A percentile compares a stretch with the other conserved stretches of the same genome.
These are phyloP conservation scores for Kurtzmaniella quercitrusa DNA, from an alignment of 1,139 yeast species.

Conservation along the genomic window DNA sequence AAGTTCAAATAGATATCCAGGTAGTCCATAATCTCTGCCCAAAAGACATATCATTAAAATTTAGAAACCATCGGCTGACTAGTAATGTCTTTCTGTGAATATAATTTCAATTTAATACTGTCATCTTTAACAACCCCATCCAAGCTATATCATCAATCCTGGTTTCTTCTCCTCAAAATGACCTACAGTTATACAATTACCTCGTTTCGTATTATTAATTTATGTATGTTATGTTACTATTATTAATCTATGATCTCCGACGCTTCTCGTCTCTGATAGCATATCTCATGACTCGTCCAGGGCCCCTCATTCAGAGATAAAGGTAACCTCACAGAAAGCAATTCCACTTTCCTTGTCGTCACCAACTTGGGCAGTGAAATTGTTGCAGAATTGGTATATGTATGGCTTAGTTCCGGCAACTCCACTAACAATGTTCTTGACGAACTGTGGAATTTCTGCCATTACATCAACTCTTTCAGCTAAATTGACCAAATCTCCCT, in stretches of 20 bases:
- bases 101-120: too few species aligned
- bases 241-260: background rate
- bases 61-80: too few species aligned
- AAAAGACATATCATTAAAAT: too few species aligned
- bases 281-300: background rate
- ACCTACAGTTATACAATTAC: background rate
- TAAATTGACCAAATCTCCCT: constrained; percentile 53
- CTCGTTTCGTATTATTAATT: background rate
- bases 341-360: constrained; percentile 53
- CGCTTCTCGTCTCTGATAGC: background rate
- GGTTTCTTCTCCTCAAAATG: too few species aligned
- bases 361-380: constrained; percentile 35
- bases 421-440: constrained; percentile 88
- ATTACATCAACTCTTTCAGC: constrained; percentile 94
- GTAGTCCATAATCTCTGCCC: too few species aligned
- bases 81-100: too few species aligned
- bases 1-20: too few species aligned
- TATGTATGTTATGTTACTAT: background rate
- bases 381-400: constrained; percentile 84
- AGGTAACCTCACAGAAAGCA: constrained; percentile 82
- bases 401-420: constrained; percentile 95
- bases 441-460: constrained; percentile 95
- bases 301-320: constrained; percentile 43
- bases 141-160: too few species aligned
- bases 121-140: too few species aligned